Percentiles rank a stretch among this genome's conserved stretches.
These are phyloP conservation scores for Aspergillus pseudoviridinutans DNA, from an alignment of 2,329 filamentous ascomycete genomes.

Conservation along the genomic window DNA sequence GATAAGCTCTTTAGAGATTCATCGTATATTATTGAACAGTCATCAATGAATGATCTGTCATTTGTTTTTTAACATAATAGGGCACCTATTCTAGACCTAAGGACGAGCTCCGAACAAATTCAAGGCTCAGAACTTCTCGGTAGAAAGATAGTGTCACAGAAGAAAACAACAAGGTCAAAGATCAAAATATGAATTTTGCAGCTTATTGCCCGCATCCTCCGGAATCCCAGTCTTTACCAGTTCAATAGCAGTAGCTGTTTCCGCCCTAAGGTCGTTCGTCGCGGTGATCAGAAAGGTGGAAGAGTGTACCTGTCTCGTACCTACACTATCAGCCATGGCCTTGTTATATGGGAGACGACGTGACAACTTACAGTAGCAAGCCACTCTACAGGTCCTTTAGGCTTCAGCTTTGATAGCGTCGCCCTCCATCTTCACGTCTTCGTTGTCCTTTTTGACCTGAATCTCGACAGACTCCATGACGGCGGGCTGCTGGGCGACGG, in stretches of 20 bases:
- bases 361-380: neutral
- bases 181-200: too few relatives aligned
- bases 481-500: neutral
- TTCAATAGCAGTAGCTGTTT: neutral
- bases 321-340: neutral
- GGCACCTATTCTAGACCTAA: neutral
- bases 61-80: neutral
- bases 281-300: neutral
- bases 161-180: neutral
- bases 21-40: neutral
- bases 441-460: neutral
- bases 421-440: neutral
- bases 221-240: neutral
- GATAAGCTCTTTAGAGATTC: neutral
- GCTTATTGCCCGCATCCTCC: neutral
- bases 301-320: neutral
- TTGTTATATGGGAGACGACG: neutral
- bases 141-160: neutral
- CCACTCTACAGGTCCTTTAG: neutral
- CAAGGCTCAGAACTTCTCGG: neutral
- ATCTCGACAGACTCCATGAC: neutral
- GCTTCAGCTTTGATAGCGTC: neutral
- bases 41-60: neutral
- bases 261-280: neutral
- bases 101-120: neutral